phyloP scores from a whole-genome alignment of 1,284 basidiomycete genomes.

The Wolfiporia cocos region DNA sequence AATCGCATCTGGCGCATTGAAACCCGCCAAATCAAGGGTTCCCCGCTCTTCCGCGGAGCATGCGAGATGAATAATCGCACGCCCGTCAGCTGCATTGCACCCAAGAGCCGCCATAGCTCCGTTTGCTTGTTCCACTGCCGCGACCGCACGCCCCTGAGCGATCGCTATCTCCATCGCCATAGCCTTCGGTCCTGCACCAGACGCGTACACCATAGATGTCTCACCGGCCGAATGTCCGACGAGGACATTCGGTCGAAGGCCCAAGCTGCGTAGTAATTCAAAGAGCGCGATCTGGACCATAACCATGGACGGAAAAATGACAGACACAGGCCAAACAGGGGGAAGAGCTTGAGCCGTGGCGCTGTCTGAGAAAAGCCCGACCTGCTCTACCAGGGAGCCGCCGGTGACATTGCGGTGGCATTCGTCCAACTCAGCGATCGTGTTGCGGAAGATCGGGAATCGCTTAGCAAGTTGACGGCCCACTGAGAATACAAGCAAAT shows the following conservation, averaged over 20 bases:
- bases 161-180: slow-evolving; percentile 36
- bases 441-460: slow-evolving; percentile 30
- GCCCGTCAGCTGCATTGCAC: slow-evolving; percentile 23
- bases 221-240: slow-evolving; percentile 38
- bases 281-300: slow-evolving; percentile 39
- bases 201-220: slow-evolving; percentile 35
- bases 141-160: slow-evolving; percentile 30
- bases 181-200: slow-evolving; percentile 30
- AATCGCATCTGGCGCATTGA: slow-evolving; percentile 29
- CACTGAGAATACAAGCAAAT: slow-evolving; percentile 21
- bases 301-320: slow-evolving; percentile 31
- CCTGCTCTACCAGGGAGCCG: slow-evolving; percentile 26
- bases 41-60: slow-evolving; percentile 8
- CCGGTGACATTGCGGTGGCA: slow-evolving; percentile 25
- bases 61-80: slow-evolving; percentile 15
- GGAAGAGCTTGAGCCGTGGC: slow-evolving; percentile 12
- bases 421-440: slow-evolving; percentile 29
- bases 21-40: slow-evolving; percentile 29
- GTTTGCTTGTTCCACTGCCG: slow-evolving; percentile 23
- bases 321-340: slow-evolving; percentile 26
- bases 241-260: slow-evolving; percentile 29
- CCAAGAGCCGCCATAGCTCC: slow-evolving; percentile 37
- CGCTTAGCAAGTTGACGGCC: slow-evolving; percentile 31
- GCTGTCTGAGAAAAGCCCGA: slow-evolving; percentile 25
- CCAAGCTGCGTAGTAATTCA: slow-evolving; percentile 30